Base-by-base conservation (phyloP, 2,329 filamentous ascomycete genomes). In the Tolypocladium pustulatum region DNA sequence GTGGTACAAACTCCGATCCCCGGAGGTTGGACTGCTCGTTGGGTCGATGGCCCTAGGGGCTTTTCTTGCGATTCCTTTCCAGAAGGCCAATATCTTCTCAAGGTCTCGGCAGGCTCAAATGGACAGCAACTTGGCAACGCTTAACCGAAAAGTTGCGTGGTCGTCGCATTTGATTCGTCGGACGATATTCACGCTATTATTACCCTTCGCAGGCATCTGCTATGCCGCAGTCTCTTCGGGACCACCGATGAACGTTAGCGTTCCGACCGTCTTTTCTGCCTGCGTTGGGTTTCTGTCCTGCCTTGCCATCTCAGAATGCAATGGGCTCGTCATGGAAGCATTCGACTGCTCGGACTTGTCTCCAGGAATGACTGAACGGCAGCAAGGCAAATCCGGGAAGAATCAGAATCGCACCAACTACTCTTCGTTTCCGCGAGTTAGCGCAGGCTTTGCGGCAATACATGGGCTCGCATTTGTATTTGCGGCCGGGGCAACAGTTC, bases 291-390 rank as follows among this genome's bases (percentile, higher is more conserved):
- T 90, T 65, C 74, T 91, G 6, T 87, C 86, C 1, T 86, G 85
- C 56, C 80, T 93, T 12, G 88, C 87, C 1, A 85, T 90, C 53
- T 83, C 88, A 2, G 89, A 92, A 71, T 91, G 88, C 70, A 83
- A 87, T 62, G 87, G 88, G 0, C 74, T 92, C 37, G 81, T 91
- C 68, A 91, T 92, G 88, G 88, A 91, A 67, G 86, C 85, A 0
- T 92, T 87, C 69, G 89, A 92, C 68, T 89, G 85, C n/a, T 90
- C 86, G 46, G 89, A 92, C 69, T 76, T 92, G 4, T 87, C 89
- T 64, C 84, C 87, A 2, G 86, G 87, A 13, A 86, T 88, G 76
- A 88, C 81, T 8, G 81, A 82, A 36, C 76, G 77, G 20, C 77
- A 77, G n/a, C 75, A 72, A 34, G 75, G 74, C n/a, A 65, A 67